Conservation (phyloP, 805 yeast genomes). For the Myxozyma monticola region DNA sequence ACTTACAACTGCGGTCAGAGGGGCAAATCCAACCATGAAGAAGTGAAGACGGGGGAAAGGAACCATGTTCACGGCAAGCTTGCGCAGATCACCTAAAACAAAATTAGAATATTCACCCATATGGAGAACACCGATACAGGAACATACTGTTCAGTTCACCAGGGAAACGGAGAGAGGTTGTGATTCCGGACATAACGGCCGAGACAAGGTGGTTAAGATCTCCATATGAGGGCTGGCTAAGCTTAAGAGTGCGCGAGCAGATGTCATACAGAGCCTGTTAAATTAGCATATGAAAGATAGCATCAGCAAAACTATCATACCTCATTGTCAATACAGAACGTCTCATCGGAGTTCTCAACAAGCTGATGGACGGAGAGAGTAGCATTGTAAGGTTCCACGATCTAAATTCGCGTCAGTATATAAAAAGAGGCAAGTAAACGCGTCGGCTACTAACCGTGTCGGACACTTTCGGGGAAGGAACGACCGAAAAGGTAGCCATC, state of each 20-base stretch:
- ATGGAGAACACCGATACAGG: neutral
- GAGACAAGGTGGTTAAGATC: constrained; percentile 85
- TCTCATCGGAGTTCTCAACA: constrained; percentile 88
- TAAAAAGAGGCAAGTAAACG: neutral
- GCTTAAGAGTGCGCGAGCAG: constrained; percentile 80
- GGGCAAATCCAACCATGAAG: constrained; percentile 95
- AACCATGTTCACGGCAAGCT: constrained; percentile 89
- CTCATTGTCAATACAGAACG: constrained; percentile 94
- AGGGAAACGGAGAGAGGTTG: constrained; percentile 92
- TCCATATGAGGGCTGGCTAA: constrained; percentile 72
- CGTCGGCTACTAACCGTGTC: constrained; percentile 60
- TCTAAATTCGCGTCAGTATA: neutral
- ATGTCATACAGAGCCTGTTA: constrained; percentile 84
- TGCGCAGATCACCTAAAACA: constrained; percentile 72
- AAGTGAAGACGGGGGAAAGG: constrained; percentile 97
- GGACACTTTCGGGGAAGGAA: constrained; percentile 88
- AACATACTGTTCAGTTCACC: constrained; percentile 71
- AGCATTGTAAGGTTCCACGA: constrained; percentile 93
- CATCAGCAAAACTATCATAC: constrained; percentile 5
- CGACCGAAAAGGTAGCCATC: constrained; percentile 96
- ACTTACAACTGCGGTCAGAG: constrained; percentile 60
- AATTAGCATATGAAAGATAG: neutral
- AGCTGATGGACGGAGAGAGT: constrained; percentile 89
- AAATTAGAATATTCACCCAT: neutral
- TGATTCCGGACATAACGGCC: constrained; percentile 92